A percentile compares a stretch with the other conserved stretches of the same genome.
Conservation (phyloP, 371 early-diverging fungal species). For the Mucor saturninus region DNA sequence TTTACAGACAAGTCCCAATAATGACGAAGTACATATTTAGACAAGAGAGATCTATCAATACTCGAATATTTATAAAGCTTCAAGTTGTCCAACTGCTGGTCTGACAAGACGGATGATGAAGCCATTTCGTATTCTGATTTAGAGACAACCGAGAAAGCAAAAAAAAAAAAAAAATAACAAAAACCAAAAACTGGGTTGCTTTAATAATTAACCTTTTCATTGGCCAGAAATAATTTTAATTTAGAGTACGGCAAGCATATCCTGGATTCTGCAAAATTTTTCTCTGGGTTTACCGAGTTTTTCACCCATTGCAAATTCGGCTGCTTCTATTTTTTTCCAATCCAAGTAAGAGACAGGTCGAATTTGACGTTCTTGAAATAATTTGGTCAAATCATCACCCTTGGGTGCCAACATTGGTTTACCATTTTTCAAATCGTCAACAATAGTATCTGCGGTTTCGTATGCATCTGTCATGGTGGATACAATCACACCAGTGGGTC, state of each 20-base stretch:
- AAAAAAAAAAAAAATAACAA: conserved; percentile 5
- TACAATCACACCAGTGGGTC: conserved; percentile 94
- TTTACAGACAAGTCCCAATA: conserved; percentile 92
- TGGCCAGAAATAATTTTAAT: background rate
- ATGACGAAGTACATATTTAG: conserved; percentile 80
- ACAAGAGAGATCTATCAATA: conserved; percentile 84
- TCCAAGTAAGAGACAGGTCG: conserved; percentile 69
- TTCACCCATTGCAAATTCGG: conserved; percentile 72
- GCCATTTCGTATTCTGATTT: background rate
- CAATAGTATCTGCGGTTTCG: conserved; percentile 83
- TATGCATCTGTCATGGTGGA: conserved; percentile 94
- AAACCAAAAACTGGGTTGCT: background rate
- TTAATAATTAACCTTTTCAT: background rate
- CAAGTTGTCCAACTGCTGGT: conserved; percentile 75
- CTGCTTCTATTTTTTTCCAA: conserved; percentile 84
- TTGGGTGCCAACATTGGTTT: conserved; percentile 40
- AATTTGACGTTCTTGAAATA: conserved; percentile 36
- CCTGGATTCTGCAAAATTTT: conserved; percentile 69
- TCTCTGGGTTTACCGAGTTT: conserved; percentile 80
- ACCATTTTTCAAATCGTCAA: conserved; percentile 59
- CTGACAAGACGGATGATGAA: conserved; percentile 30
- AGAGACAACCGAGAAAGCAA: background rate
- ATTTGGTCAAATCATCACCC: conserved; percentile 31
- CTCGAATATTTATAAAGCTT: conserved; percentile 83
- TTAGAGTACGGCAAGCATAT: conserved; percentile 66